phyloP scores from a whole-genome alignment of 495 filamentous ascomycete genomes.

The Aspergillus nanangensis region DNA sequence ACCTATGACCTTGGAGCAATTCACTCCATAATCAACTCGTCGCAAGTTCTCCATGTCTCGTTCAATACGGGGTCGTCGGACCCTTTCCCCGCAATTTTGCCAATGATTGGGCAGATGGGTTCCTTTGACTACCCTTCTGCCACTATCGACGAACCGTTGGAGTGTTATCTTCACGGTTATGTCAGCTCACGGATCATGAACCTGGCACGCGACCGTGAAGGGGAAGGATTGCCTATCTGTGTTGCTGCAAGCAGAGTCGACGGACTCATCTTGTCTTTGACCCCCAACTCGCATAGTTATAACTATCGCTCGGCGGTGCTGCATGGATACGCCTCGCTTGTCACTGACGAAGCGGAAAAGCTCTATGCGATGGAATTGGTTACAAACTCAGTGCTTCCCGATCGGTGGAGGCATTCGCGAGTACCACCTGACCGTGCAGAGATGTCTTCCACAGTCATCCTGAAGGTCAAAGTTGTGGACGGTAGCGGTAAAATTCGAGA shows the following conservation, averaged over 20 bases:
- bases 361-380: constrained; percentile 79
- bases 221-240: constrained; percentile 56
- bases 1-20: constrained; percentile 73
- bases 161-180: constrained; percentile 88
- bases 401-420: constrained; percentile 67
- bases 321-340: constrained; percentile 68
- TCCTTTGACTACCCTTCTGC: constrained; percentile 62
- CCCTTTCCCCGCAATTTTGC: constrained; percentile 72
- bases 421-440: constrained; percentile 70
- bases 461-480: constrained; percentile 63
- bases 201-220: constrained; percentile 48
- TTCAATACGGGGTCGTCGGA: constrained; percentile 60
- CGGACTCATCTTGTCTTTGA: constrained; percentile 71
- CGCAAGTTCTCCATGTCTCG: constrained; percentile 77
- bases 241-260: constrained; percentile 67
- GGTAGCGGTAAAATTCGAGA: constrained; percentile 76
- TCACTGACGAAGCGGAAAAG: constrained; percentile 67
- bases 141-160: constrained; percentile 58
- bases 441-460: constrained; percentile 70
- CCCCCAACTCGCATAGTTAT: constrained; percentile 76
- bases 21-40: constrained; percentile 74
- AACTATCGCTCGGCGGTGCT: constrained; percentile 85
- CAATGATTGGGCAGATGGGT: constrained; percentile 86
- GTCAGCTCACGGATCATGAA: constrained; percentile 76
- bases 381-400: constrained; percentile 66